Base-by-base conservation (phyloP, 1,284 basidiomycete genomes). In the Fomes fomentarius region DNA sequence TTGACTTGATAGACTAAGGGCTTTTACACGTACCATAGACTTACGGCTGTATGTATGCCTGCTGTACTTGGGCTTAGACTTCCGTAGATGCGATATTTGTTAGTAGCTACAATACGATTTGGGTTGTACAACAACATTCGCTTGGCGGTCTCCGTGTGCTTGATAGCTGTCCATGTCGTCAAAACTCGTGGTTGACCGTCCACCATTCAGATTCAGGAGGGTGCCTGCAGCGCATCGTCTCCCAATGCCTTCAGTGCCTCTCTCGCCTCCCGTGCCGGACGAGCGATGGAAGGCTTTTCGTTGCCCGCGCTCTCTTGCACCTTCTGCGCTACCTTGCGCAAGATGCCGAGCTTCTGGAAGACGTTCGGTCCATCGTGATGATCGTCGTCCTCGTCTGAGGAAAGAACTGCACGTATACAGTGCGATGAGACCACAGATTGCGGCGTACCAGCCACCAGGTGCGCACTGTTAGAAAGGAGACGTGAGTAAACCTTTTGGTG, bases 201-300 rank as follows among this genome's bases (percentile, higher is more conserved):
- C n/a, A n/a, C n/a, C n/a, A n/a, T n/a, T n/a, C n/a, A n/a, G n/a
- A n/a, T n/a, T n/a, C n/a, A n/a, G n/a, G n/a, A n/a, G n/a, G n/a
- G n/a, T n/a, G n/a, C n/a, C n/a, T n/a, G n/a, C n/a, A 61, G 41
- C 8, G 50, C 60, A 12, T 61, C 61, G 33, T 69, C 66, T 12
- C 68, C 71, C 51, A 74, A 64, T 35, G 68, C 72, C 64, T 78
- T 88, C 46, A 98, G 70, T 38, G 91, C 61, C 47, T 97, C 94
- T 61, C 85, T 80, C 4, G 93, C 87, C 66, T 97, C 94, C 44
- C 95, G 78, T 11, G 93, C 91, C 0, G 93, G 93, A 43, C 94
- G 78, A 15, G 91, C 81, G 45, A 96, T 85, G n/a, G 80, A 78
- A 2, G 91, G 85, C 38, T 82, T 83, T 52, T 94, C 92, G 54